phyloP scores from a whole-genome alignment of 352 stramenopile genomes.

The Phytophthora ramorum region DNA sequence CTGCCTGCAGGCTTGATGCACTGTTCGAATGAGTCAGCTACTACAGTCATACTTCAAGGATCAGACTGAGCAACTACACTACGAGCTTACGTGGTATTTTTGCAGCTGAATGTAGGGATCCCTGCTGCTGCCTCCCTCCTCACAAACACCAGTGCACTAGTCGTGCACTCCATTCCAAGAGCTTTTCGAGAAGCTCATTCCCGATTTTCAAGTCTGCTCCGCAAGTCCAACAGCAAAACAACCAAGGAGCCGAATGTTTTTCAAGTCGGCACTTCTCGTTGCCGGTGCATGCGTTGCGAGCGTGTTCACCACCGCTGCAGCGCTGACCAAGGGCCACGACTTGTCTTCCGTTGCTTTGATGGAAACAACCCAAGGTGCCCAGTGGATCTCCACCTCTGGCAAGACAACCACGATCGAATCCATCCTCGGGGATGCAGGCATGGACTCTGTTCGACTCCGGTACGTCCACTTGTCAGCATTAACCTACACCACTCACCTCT shows the following conservation, averaged over 20 bases:
- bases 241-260: slow-evolving; percentile 10
- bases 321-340: slow-evolving; percentile 36
- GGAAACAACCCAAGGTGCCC: slow-evolving; percentile 32
- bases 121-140: background rate
- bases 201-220: slow-evolving; percentile 6
- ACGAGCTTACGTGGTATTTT: background rate
- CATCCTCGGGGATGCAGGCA: slow-evolving; percentile 33
- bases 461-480: background rate
- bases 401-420: slow-evolving; percentile 26
- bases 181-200: slow-evolving; percentile 18
- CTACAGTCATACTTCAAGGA: background rate
- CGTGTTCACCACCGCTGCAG: slow-evolving; percentile 1
- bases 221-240: slow-evolving; percentile 6
- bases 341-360: slow-evolving; percentile 35
- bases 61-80: background rate
- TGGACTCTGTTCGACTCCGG: slow-evolving; percentile 31
- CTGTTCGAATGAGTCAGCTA: background rate
- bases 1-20: too few species aligned
- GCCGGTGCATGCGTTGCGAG: background rate
- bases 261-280: slow-evolving; percentile 16
- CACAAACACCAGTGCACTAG: background rate
- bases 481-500: background rate
- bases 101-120: background rate
- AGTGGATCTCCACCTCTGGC: slow-evolving; percentile 32
- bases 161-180: background rate